Conservation (phyloP, 2,329 filamentous ascomycete species). For the Arthrocladium fulminans region DNA sequence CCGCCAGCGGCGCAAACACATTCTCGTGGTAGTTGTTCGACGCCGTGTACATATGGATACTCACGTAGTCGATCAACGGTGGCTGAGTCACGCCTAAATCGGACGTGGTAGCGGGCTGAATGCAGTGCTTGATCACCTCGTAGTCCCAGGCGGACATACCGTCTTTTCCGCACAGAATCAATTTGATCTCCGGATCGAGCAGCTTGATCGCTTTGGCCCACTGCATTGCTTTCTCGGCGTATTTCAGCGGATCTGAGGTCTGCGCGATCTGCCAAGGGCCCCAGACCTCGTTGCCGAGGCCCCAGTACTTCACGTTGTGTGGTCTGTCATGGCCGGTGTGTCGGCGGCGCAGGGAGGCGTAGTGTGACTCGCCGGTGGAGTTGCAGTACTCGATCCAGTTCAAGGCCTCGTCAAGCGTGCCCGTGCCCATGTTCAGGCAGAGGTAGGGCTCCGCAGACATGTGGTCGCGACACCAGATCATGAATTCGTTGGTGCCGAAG, state of each 20-base stretch:
- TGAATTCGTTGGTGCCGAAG: slow-evolving; percentile 80
- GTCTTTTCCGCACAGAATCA: slow-evolving; percentile 68
- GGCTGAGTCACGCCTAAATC: slow-evolving; percentile 27
- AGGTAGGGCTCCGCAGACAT: slow-evolving; percentile 71
- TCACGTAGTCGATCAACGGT: slow-evolving; percentile 65
- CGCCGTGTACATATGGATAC: slow-evolving; percentile 69
- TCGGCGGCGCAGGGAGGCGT: slow-evolving; percentile 67
- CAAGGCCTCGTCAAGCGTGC: slow-evolving; percentile 34
- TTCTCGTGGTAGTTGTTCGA: slow-evolving; percentile 45
- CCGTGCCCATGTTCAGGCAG: slow-evolving; percentile 73
- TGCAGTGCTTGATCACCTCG: slow-evolving; percentile 61
- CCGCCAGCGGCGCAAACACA: slow-evolving; percentile 56
- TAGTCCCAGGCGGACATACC: slow-evolving; percentile 64
- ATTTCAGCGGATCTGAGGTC: slow-evolving; percentile 45
- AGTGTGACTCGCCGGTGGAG: slow-evolving; percentile 65
- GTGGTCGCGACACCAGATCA: slow-evolving; percentile 62
- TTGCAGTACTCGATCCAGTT: slow-evolving; percentile 86
- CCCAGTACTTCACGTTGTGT: slow-evolving; percentile 79
- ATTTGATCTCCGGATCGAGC: slow-evolving; percentile 54
- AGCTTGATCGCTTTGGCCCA: slow-evolving; percentile 32
- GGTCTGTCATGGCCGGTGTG: slow-evolving; percentile 63
- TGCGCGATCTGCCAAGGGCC: slow-evolving; percentile 52
- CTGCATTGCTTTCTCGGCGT: slow-evolving; percentile 44
- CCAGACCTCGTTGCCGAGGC: slow-evolving; percentile 65
- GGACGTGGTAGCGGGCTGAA: slow-evolving; percentile 41